Percentiles rank a stretch among this genome's conserved stretches.
phyloP scores from a whole-genome alignment of 768 basidiomycete genomes.

The Suillus ampliporus region DNA sequence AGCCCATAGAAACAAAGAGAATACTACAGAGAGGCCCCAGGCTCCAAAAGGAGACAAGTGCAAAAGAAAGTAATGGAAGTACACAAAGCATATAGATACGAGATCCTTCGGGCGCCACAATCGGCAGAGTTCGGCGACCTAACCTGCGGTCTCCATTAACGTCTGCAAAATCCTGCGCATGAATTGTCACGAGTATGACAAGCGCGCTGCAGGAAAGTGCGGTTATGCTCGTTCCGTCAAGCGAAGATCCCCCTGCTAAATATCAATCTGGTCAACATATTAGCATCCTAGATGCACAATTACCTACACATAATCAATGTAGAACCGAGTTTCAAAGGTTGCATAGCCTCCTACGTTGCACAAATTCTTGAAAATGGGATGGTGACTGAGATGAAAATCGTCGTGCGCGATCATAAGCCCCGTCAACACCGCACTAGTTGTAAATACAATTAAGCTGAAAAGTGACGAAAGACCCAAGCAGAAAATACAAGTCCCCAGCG shows the following conservation, averaged over 20 bases:
- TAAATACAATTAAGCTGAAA: constrained; percentile 20
- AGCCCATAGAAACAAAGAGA: constrained; percentile 16
- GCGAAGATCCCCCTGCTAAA: background rate
- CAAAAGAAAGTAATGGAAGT: constrained; percentile 21
- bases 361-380: constrained; percentile 37
- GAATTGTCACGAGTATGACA: constrained; percentile 43
- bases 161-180: constrained; percentile 43
- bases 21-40: constrained; percentile 17
- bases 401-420: constrained; percentile 35
- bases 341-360: constrained; percentile 40
- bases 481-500: constrained; percentile 39
- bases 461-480: constrained; percentile 32
- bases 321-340: constrained; percentile 42
- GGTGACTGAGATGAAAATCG: constrained; percentile 32
- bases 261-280: background rate
- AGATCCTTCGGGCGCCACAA: constrained; percentile 25
- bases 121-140: constrained; percentile 38
- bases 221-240: constrained; percentile 15
- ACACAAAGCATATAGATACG: constrained; percentile 18
- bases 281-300: too few relatives aligned
- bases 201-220: constrained; percentile 29
- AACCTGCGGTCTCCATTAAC: constrained; percentile 35
- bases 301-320: constrained; percentile 34
- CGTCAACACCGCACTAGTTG: constrained; percentile 24
- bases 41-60: constrained; percentile 12